phyloP scores from a whole-genome alignment of 805 yeast species.

The Ogataea sp. region DNA sequence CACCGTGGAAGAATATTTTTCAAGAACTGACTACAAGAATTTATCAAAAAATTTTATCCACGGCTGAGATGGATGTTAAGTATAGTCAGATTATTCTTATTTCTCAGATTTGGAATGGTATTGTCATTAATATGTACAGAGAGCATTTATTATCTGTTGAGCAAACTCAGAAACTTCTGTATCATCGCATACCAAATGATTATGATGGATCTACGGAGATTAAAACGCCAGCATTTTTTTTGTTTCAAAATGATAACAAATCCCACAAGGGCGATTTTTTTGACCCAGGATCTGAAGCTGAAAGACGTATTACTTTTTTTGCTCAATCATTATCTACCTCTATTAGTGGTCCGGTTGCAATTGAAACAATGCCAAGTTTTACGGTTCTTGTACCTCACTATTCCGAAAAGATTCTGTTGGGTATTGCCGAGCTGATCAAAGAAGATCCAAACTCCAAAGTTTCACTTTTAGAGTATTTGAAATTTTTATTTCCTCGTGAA shows the following conservation, averaged over 20 bases:
- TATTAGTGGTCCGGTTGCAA: conserved; percentile 39
- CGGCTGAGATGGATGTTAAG: conserved; percentile 36
- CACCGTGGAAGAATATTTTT: conserved; percentile 53
- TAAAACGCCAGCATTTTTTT: conserved; percentile 37
- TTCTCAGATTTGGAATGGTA: conserved; percentile 48
- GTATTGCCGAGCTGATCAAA: conserved; percentile 36
- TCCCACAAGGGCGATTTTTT: conserved; percentile 31
- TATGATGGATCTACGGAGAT: conserved; percentile 28
- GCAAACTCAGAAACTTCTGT: conserved; percentile 29
- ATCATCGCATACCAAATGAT: conserved; percentile 39
- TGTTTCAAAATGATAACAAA: conserved; percentile 39
- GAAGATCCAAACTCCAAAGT: conserved; percentile 37
- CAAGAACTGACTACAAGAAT: conserved; percentile 44
- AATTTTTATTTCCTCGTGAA: conserved; percentile 61
- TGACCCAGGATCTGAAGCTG: conserved; percentile 39
- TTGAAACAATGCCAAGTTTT: conserved; percentile 40
- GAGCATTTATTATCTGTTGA: conserved; percentile 46
- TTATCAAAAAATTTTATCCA: conserved; percentile 37
- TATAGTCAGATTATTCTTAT: conserved; percentile 31
- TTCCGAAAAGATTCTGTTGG: conserved; percentile 38
- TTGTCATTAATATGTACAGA: conserved; percentile 44
- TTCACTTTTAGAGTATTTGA: conserved; percentile 71
- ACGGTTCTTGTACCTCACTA: conserved; percentile 47
- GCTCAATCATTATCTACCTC: conserved; percentile 44
- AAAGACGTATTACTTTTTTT: conserved; percentile 43